Percentiles rank a stretch among this genome's conserved stretches.
phyloP scores from a whole-genome alignment of 768 basidiomycete species.

The Termitomyces sp. region DNA sequence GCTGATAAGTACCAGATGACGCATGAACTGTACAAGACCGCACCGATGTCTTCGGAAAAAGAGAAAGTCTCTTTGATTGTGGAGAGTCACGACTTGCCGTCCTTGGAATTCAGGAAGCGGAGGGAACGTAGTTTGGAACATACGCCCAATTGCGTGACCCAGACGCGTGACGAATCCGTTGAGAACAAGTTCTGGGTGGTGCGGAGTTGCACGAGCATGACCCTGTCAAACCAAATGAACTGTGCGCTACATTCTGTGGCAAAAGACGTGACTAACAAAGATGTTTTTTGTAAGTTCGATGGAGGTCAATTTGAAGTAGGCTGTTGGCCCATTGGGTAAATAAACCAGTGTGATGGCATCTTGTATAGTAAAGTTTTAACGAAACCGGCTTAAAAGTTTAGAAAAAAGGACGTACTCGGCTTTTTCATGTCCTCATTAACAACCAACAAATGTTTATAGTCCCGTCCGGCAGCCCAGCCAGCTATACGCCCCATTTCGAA shows the following conservation, averaged over 20 bases:
- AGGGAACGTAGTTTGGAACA: conserved; percentile 97
- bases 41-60: conserved; percentile 96
- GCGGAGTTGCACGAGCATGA: conserved; percentile 88
- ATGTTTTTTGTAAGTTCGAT: conserved; percentile 84
- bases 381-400: background rate
- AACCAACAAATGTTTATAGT: conserved; percentile 84
- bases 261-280: conserved; percentile 44
- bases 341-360: conserved; percentile 92
- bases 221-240: conserved; percentile 44
- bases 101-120: conserved; percentile 94
- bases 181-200: conserved; percentile 91
- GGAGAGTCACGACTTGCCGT: conserved; percentile 92
- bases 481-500: conserved; percentile 90
- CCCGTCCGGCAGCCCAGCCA: conserved; percentile 86
- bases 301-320: conserved; percentile 92
- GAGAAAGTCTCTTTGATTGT: conserved; percentile 96
- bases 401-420: conserved; percentile 60
- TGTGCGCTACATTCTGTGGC: background rate
- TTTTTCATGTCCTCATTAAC: conserved; percentile 96
- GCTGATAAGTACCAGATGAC: background rate
- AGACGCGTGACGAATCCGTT: conserved; percentile 93
- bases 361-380: conserved; percentile 24
- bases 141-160: conserved; percentile 87
- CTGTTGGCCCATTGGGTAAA: conserved; percentile 88
- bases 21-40: conserved; percentile 12